These are phyloP conservation scores for Closterium sp. DNA, from an alignment of 139 green algal species.

Conservation along the genomic window DNA sequence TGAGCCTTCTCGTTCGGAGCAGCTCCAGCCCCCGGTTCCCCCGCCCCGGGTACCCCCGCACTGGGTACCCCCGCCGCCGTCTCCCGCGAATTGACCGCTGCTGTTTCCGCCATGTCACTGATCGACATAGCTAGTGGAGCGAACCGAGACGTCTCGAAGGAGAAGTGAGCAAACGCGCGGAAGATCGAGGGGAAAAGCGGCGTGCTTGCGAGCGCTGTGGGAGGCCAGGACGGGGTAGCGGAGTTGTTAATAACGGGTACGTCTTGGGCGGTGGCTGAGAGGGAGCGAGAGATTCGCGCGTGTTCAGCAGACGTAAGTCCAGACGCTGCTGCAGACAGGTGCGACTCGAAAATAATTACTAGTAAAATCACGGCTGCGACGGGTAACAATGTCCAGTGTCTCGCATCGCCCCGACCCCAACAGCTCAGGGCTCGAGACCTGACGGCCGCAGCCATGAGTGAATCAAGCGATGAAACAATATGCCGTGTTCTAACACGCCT, in stretches of 20 bases:
- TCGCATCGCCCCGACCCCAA: background rate
- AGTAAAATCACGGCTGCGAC: background rate
- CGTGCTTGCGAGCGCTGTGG: background rate
- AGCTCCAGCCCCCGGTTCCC: too few relatives aligned
- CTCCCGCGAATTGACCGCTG: background rate
- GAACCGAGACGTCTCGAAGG: background rate
- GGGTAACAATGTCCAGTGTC: background rate
- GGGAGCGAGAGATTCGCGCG: background rate
- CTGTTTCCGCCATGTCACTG: background rate
- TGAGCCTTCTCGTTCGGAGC: too few relatives aligned
- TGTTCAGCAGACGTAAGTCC: too few relatives aligned
- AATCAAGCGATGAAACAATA: too few relatives aligned
- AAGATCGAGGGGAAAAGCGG: background rate
- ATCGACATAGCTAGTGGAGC: background rate
- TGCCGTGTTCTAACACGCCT: too few relatives aligned
- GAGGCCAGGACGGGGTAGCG: background rate
- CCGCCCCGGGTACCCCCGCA: too few relatives aligned
- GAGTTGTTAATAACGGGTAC: background rate
- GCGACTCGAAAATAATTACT: background rate
- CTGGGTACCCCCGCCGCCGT: too few relatives aligned
- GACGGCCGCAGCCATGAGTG: background rate
- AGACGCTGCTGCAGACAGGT: background rate
- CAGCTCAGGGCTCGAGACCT: background rate
- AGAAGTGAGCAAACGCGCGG: background rate
- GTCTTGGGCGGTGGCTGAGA: background rate